phyloP scores from a whole-genome alignment of 192 early-diverging fungal genomes.

The Funneliformis mosseae region DNA sequence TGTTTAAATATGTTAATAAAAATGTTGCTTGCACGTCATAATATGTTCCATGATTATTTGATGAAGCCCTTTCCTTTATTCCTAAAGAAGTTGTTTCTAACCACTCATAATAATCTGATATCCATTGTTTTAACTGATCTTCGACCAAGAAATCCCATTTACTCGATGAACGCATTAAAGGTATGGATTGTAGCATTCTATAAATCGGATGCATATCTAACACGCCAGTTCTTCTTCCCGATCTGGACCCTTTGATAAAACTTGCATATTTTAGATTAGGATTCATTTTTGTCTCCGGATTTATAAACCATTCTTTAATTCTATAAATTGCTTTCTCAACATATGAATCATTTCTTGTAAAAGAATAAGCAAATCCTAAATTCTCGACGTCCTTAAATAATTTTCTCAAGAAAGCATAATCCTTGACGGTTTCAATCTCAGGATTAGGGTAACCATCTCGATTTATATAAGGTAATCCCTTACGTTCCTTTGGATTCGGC shows the following conservation, averaged over 20 bases:
- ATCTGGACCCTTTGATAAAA: constrained; percentile 44
- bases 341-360: constrained; percentile 50
- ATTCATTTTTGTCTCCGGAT: constrained; percentile 60
- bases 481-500: constrained; percentile 43
- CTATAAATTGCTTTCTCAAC: constrained; percentile 42
- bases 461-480: constrained; percentile 54
- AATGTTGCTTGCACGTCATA: constrained; percentile 54
- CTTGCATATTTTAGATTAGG: constrained; percentile 60
- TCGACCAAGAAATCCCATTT: constrained; percentile 39
- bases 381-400: constrained; percentile 48
- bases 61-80: constrained; percentile 29
- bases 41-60: constrained; percentile 62
- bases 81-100: constrained; percentile 38
- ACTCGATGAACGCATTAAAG: constrained; percentile 40
- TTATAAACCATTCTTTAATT: constrained; percentile 58
- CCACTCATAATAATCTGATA: constrained; percentile 44
- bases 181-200: constrained; percentile 43
- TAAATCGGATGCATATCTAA: constrained; percentile 49
- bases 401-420: constrained; percentile 44
- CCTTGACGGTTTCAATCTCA: constrained; percentile 49
- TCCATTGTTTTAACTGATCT: constrained; percentile 42
- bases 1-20: constrained; percentile 48
- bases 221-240: constrained; percentile 45
- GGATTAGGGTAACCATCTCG: constrained; percentile 56
- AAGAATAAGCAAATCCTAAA: constrained; percentile 58